Evolutionary conservation across 306 rosid species (phyloP).

Genomic region (Sicyos baderoa): DNA sequence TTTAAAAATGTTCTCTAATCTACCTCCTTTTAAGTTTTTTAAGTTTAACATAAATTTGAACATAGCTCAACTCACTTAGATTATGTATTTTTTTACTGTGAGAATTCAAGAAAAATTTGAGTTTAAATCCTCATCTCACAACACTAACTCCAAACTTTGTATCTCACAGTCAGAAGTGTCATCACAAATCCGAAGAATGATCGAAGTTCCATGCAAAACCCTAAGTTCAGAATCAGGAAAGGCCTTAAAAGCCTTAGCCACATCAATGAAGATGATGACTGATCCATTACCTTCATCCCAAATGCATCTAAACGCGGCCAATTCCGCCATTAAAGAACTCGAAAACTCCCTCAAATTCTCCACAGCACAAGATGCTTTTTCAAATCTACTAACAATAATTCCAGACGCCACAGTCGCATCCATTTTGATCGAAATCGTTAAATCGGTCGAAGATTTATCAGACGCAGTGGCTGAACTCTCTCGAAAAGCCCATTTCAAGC

Average conservation of each 20-base stretch:
- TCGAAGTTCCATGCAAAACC: conserved; percentile 47
- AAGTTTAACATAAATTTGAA: too few species aligned
- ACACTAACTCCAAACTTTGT: not conserved
- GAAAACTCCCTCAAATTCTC: conserved; percentile 36
- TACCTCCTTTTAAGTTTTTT: too few species aligned
- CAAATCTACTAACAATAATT: conserved; percentile 40
- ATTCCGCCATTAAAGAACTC: conserved; percentile 48
- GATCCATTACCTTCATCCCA: conserved; percentile 38
- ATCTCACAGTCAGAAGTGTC: conserved; percentile 29
- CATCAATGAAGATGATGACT: conserved; percentile 53
- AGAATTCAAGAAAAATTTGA: too few species aligned
- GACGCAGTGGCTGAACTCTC: conserved; percentile 64
- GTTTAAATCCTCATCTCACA: too few species aligned
- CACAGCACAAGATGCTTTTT: conserved; percentile 19
- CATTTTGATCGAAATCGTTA: conserved; percentile 52
- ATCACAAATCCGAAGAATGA: conserved; percentile 34
- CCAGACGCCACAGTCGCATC: conserved; percentile 57
- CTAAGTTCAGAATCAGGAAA: conserved; percentile 56
- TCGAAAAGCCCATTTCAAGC: conserved; percentile 46
- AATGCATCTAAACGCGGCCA: conserved; percentile 42
- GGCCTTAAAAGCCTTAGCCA: conserved; percentile 47
- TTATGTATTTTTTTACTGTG: too few species aligned
- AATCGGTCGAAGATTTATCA: conserved; percentile 49
- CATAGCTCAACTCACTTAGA: too few species aligned
- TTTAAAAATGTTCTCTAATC: too few species aligned